Percentiles rank a stretch among this genome's conserved stretches.
phyloP scores from a whole-genome alignment of 2,329 filamentous ascomycete genomes.

The Aspergillus latus region DNA sequence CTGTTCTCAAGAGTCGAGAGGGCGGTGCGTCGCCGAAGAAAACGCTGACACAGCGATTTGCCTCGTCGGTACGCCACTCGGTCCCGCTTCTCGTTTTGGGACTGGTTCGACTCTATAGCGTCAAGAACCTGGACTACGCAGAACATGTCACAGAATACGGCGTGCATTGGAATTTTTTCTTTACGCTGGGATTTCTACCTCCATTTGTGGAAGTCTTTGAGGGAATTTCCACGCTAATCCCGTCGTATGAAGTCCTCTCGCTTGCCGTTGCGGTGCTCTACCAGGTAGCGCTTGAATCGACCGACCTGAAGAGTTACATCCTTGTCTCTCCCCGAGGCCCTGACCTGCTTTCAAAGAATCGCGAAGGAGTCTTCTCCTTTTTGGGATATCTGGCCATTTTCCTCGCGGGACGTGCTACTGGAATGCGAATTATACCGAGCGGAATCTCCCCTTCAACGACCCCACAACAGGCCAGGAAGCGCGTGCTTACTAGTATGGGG shows the following conservation, averaged over 20 bases:
- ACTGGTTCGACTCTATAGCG: conserved; percentile 75
- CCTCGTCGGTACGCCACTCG: conserved; percentile 72
- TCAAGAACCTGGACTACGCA: conserved; percentile 93
- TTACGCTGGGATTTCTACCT: conserved; percentile 84
- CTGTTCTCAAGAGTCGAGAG: conserved; percentile 69
- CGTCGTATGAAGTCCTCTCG: conserved; percentile 74
- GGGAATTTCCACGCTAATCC: conserved; percentile 65
- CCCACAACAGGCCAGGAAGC: conserved; percentile 49
- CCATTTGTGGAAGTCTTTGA: conserved; percentile 86
- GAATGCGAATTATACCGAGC: conserved; percentile 73
- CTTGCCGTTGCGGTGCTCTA: conserved; percentile 69
- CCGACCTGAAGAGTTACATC: conserved; percentile 76
- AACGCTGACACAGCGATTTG: conserved; percentile 58
- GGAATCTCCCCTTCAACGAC: conserved; percentile 49
- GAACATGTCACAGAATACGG: conserved; percentile 98
- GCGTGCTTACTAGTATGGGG: conserved; percentile 63
- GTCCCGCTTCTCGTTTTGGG: conserved; percentile 79
- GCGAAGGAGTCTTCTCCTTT: conserved; percentile 95
- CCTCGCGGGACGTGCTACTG: conserved; percentile 80
- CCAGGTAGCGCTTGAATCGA: conserved; percentile 73
- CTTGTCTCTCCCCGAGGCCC: conserved; percentile 73
- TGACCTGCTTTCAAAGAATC: conserved; percentile 81
- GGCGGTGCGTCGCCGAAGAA: conserved; percentile 43
- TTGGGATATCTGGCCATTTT: conserved; percentile 93
- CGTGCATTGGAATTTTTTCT: conserved; percentile 99